Evolutionary conservation across 2,329 filamentous ascomycete species (phyloP).

Genomic region (Coniella vitis): DNA sequence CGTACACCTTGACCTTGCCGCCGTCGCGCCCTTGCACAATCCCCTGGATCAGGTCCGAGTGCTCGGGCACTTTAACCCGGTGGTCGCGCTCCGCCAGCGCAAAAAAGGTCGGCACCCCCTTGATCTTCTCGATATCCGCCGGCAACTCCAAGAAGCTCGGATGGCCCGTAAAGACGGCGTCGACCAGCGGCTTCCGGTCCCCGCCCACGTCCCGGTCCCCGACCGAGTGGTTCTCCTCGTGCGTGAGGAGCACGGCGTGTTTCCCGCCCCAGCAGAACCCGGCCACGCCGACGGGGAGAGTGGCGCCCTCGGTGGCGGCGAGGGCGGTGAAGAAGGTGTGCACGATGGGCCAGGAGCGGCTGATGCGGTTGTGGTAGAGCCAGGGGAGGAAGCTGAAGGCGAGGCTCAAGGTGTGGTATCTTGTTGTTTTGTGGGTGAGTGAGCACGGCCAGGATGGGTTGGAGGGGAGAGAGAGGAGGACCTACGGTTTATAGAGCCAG

Average conservation of each 20-base stretch:
- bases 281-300: constrained; percentile 39
- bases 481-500: constrained; percentile 24
- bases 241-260: constrained; percentile 42
- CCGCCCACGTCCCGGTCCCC: constrained; percentile 16
- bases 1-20: constrained; percentile 28
- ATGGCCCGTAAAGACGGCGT: constrained; percentile 47
- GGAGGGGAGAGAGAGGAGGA: background rate
- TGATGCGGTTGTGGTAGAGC: constrained; percentile 24
- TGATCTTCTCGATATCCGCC: constrained; percentile 38
- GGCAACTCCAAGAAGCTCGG: constrained; percentile 42
- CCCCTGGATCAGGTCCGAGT: constrained; percentile 28
- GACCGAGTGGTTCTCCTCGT: constrained; percentile 20
- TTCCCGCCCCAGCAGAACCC: constrained; percentile 61
- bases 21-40: constrained; percentile 31
- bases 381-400: constrained; percentile 26
- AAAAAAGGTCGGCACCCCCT: constrained; percentile 35
- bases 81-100: constrained; percentile 39
- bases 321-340: constrained; percentile 30
- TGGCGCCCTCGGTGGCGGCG: constrained; percentile 25
- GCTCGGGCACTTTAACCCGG: constrained; percentile 25
- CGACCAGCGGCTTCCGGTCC: constrained; percentile 32
- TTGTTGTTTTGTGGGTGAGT: constrained; percentile 4
- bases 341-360: constrained; percentile 29
- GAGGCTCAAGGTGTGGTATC: constrained; percentile 22
- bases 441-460: background rate